Percentiles rank a stretch among this genome's conserved stretches.
Evolutionary conservation across 2,329 filamentous ascomycete genomes (phyloP).

Genomic region (Aspergillus latus): DNA sequence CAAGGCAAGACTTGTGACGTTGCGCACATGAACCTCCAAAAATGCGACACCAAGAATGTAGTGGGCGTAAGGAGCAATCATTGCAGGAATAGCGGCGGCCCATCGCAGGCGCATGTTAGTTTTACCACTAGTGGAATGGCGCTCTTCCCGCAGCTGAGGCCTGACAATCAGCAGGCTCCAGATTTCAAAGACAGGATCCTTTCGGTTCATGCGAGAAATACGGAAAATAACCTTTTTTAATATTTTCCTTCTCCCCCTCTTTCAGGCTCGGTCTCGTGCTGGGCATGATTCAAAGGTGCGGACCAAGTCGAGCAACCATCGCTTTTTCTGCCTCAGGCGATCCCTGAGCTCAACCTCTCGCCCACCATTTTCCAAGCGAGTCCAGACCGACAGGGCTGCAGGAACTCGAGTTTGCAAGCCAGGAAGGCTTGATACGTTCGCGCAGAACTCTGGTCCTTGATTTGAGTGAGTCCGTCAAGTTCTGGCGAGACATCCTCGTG

Average conservation of each 20-base stretch:
- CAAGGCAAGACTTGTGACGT: background rate
- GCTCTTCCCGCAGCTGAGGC: constrained; percentile 13
- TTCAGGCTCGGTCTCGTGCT: background rate
- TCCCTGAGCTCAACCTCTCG: background rate
- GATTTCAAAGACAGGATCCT: background rate
- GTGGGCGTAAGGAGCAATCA: background rate
- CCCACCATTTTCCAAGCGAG: constrained; percentile 3
- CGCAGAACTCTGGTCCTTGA: constrained; percentile 4
- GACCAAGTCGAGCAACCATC: constrained; percentile 11
- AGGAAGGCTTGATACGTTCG: constrained; percentile 6
- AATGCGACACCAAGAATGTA: background rate
- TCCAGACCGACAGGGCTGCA: constrained; percentile 14
- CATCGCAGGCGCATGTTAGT: constrained; percentile 5
- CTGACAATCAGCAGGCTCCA: background rate
- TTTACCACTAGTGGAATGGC: constrained; percentile 5
- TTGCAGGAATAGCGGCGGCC: background rate
- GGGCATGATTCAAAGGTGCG: constrained; percentile 7
- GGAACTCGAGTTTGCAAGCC: constrained; percentile 10
- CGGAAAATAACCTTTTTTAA: background rate
- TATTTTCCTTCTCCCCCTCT: background rate
- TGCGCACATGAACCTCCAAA: background rate
- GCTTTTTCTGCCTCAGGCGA: constrained; percentile 3
- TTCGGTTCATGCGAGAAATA: background rate
- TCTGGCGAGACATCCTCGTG: constrained; percentile 7
- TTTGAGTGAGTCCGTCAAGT: background rate